Evolutionary conservation across 768 basidiomycete genomes (phyloP), one percentile per base, ranked within the genome.

Genomic region (Suillus occidentalis): DNA sequence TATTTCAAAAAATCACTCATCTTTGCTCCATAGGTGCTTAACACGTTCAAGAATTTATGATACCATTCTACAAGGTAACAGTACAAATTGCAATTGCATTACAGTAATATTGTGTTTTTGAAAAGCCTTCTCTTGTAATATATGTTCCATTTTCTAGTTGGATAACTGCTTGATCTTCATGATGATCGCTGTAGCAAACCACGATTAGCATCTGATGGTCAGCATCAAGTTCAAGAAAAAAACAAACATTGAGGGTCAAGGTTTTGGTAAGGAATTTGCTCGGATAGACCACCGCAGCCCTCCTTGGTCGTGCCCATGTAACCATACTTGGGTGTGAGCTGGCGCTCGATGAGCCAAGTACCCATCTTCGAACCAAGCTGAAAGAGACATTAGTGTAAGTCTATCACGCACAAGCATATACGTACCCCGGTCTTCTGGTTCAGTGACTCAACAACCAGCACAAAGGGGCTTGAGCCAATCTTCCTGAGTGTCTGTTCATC

Each of bases 351-450:
- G 37, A 94, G 81, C 91, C 92, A 95, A 0, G 92, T 92, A 28
- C 94, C 94, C 71, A 85, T 90, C 77, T 89, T 91, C 50, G 89
- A 90, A 49, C 91, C 92, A 71, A 94, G 89, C 81, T 85, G 40
- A 39, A 50, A 45, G 60, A 67, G 14, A 65, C 25, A 16, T 40
- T n/a, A 50, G 57, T 40, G 8, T 28, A 1, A 12, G 2, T 18
- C 16, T 40, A 28, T 9, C 9, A 6, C 16, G 12, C 25, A 42
- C 3, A 6, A 28, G 12, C 9, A 10, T 55, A 34, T 10, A 74
- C 81, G 61, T 73, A 84, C 80, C n/a, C 92, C 94, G 9, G 93
- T 95, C 87, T 92, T 94, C 78, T 90, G 90, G 80, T 92, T 95
- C 63, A 91, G 82, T 20, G 91, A 90, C 79, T 95, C 94, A 18